Percentiles rank a stretch among this genome's conserved stretches.
These are phyloP conservation scores for Dovyalis caffra DNA, from an alignment of 345 rosid species.

Conservation along the genomic window DNA sequence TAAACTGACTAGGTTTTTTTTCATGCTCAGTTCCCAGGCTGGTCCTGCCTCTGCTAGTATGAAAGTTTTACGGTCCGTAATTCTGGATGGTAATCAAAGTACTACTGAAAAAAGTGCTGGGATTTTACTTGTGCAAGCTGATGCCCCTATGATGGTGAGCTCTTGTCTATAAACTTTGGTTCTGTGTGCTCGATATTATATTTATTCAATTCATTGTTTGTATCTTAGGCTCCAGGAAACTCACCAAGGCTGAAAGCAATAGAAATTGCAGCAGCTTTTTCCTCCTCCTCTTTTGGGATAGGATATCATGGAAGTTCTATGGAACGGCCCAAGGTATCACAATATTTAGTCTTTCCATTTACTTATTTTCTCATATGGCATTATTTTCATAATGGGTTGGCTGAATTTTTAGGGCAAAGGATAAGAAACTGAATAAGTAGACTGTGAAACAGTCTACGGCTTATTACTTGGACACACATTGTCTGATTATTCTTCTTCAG, in stretches of 20 bases:
- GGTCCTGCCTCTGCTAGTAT: conserved; percentile 92
- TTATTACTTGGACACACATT: too few species aligned
- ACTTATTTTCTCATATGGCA: too few species aligned
- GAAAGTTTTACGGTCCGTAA: conserved; percentile 58
- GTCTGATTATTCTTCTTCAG: too few species aligned
- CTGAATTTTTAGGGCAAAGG: too few species aligned
- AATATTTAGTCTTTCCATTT: too few species aligned
- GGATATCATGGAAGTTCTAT: conserved; percentile 88
- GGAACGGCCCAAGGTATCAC: conserved; percentile 78
- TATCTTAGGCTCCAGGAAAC: conserved; percentile 48
- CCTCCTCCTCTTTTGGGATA: conserved; percentile 77
- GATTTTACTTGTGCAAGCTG: conserved; percentile 76
- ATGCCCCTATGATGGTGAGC: conserved; percentile 58
- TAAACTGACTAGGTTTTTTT: conserved; percentile 13
- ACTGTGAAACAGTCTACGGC: too few species aligned
- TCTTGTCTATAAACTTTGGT: conserved; percentile 7
- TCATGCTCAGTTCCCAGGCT: conserved; percentile 63
- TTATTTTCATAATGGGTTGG: too few species aligned
- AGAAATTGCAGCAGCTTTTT: conserved; percentile 89
- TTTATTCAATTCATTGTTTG: conserved; percentile 8
- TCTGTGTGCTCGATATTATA: not conserved
- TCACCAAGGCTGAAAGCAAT: conserved; percentile 57
- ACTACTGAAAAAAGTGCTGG: conserved; percentile 64
- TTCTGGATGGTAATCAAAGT: conserved; percentile 42
- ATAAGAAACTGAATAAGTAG: too few species aligned